These are phyloP conservation scores for Hemerocallis citrina DNA, from an alignment of 106 monocot species.

Conservation along the genomic window DNA sequence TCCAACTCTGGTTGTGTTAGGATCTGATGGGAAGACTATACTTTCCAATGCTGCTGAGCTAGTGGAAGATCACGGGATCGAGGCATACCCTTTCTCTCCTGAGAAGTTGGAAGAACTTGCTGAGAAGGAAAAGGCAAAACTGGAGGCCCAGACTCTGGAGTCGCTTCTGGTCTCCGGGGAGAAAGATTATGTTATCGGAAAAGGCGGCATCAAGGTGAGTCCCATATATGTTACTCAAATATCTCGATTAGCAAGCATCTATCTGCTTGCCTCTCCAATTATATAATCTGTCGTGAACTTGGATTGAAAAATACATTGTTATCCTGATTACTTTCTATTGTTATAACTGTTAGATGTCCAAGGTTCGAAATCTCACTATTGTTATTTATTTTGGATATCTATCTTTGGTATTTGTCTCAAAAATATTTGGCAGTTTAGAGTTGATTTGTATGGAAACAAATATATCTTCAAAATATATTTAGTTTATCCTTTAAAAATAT, in stretches of 20 bases:
- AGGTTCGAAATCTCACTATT: conserved; percentile 34
- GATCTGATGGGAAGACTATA: conserved; percentile 73
- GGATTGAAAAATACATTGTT: neutral
- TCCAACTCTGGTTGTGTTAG: conserved; percentile 58
- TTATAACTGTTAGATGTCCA: too few relatives aligned
- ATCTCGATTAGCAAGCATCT: neutral
- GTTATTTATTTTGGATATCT: too few relatives aligned
- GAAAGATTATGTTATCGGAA: conserved; percentile 57
- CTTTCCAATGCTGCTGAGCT: conserved; percentile 40
- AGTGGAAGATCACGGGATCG: conserved; percentile 53
- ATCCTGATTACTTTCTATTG: too few relatives aligned
- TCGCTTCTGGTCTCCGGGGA: conserved; percentile 61
- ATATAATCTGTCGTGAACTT: neutral
- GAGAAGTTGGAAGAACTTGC: conserved; percentile 43
- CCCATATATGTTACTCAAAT: neutral
- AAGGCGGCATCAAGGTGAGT: conserved; percentile 36
- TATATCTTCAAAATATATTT: neutral
- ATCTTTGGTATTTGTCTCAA: too few relatives aligned
- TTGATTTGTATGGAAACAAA: conserved; percentile 33
- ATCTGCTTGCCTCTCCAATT: neutral
- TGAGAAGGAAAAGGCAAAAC: conserved; percentile 33
- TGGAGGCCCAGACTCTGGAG: conserved; percentile 53
- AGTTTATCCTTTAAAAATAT: too few relatives aligned
- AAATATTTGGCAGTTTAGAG: conserved; percentile 36
- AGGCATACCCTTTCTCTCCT: conserved; percentile 51